These are phyloP conservation scores for Stachybotrys chlorohalonatus DNA, from an alignment of 2,329 filamentous ascomycete species.

Conservation along the genomic window DNA sequence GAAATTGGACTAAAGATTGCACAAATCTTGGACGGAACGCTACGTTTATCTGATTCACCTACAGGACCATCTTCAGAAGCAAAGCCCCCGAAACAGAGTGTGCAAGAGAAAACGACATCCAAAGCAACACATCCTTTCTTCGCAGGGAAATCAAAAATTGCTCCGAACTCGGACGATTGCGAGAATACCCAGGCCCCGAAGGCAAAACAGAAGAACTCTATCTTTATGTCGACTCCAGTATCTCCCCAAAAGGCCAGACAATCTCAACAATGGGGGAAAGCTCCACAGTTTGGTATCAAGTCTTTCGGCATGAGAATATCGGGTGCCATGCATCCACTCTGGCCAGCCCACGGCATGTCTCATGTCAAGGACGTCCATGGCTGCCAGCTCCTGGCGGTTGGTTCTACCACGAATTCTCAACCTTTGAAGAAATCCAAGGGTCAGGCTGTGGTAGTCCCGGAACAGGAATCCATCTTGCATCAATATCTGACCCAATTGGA, in stretches of 20 bases:
- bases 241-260: conserved; percentile 36
- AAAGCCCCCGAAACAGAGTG: conserved; percentile 4
- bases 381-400: background rate
- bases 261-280: conserved; percentile 17
- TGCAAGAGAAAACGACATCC: conserved; percentile 1
- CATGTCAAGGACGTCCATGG: conserved; percentile 47
- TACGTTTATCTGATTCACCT: conserved; percentile 13
- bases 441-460: conserved; percentile 27
- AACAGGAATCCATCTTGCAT: conserved; percentile 33
- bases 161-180: background rate
- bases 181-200: background rate
- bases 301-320: conserved; percentile 48
- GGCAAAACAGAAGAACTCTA: conserved; percentile 19
- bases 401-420: conserved; percentile 1
- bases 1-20: conserved; percentile 53
- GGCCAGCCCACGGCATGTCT: conserved; percentile 56
- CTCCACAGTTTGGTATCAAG: conserved; percentile 35
- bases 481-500: conserved; percentile 15
- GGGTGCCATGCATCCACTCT: conserved; percentile 58
- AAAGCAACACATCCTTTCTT: conserved; percentile 36
- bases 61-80: conserved; percentile 13
- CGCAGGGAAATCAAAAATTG: conserved; percentile 20
- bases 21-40: conserved; percentile 41
- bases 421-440: conserved; percentile 40
- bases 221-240: conserved; percentile 45